Evolutionary conservation across 768 basidiomycete genomes (phyloP).

Genomic region (Tricholoma hemisulphureum): DNA sequence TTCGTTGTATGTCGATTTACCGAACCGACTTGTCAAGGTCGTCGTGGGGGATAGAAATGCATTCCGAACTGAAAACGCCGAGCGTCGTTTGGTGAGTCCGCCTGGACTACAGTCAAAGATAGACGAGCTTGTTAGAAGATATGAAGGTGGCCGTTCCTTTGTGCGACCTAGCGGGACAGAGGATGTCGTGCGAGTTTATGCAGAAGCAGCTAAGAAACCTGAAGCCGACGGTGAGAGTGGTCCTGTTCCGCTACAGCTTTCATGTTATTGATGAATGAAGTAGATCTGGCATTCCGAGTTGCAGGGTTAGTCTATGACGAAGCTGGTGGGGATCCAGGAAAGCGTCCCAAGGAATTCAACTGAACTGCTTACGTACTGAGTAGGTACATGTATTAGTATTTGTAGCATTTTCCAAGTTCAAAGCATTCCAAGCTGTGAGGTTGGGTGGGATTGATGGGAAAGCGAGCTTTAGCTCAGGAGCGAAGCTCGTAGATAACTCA

Average conservation of each 20-base stretch:
- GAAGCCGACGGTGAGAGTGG: slow-evolving; percentile 81
- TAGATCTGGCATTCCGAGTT: slow-evolving; percentile 83
- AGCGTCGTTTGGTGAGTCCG: slow-evolving; percentile 82
- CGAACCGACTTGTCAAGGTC: slow-evolving; percentile 94
- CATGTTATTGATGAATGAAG: slow-evolving; percentile 1
- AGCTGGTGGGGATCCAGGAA: slow-evolving; percentile 72
- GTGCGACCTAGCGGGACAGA: slow-evolving; percentile 97
- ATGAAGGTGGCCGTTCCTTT: slow-evolving; percentile 85
- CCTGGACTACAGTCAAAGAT: slow-evolving; percentile 77
- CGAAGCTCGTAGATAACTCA: not conserved
- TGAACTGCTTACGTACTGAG: not conserved
- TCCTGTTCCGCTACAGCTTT: not conserved
- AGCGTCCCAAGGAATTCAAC: slow-evolving; percentile 78
- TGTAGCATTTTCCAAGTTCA: too few relatives aligned
- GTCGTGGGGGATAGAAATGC: slow-evolving; percentile 75
- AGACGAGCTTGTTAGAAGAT: slow-evolving; percentile 74
- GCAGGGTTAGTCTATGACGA: slow-evolving; percentile 85
- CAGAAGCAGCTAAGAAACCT: slow-evolving; percentile 73
- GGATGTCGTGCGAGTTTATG: slow-evolving; percentile 96
- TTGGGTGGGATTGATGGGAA: too few relatives aligned
- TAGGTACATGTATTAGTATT: too few relatives aligned
- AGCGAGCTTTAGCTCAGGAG: too few relatives aligned
- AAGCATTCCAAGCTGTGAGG: too few relatives aligned
- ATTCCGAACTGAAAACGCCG: slow-evolving; percentile 93
- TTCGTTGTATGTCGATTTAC: slow-evolving; percentile 86